Evolutionary conservation across 345 rosid species (phyloP).

Genomic region (Arabidopsis thaliana): DNA sequence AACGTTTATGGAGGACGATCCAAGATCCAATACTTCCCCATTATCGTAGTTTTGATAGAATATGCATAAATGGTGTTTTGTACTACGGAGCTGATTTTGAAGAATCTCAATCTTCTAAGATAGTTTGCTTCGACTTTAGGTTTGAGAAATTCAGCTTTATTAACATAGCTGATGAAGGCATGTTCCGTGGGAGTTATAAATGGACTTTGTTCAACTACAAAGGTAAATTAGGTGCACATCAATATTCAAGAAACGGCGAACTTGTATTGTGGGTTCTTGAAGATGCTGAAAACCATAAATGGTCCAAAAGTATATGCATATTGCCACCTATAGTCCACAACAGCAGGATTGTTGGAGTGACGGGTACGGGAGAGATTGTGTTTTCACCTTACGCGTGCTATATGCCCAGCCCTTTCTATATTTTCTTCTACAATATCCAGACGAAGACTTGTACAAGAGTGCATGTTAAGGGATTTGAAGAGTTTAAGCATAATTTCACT

Average conservation of each 20-base stretch:
- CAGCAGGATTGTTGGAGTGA: background rate
- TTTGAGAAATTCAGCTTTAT: background rate
- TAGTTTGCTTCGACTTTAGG: conserved; percentile 11
- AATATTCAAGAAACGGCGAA: accelerated
- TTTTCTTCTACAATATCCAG: conserved; percentile 5
- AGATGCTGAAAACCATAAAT: conserved; percentile 7
- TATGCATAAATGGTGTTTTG: conserved; percentile 21
- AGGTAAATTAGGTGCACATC: conserved; percentile 15
- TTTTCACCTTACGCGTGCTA: background rate
- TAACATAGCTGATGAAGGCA: background rate
- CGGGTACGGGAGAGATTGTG: background rate
- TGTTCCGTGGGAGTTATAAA: accelerated
- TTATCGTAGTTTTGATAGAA: background rate
- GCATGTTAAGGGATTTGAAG: background rate
- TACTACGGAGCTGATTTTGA: background rate
- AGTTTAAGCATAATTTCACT: background rate
- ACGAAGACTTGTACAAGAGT: background rate
- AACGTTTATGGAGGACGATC: background rate
- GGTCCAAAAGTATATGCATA: background rate
- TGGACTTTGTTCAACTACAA: conserved; percentile 9
- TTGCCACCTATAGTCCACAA: background rate
- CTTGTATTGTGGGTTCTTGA: background rate
- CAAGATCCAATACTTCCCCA: background rate
- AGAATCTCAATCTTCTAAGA: background rate
- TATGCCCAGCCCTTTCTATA: background rate